Base-by-base conservation (phyloP, 768 basidiomycete genomes). In the Lanmaoa pseudosensibilis region DNA sequence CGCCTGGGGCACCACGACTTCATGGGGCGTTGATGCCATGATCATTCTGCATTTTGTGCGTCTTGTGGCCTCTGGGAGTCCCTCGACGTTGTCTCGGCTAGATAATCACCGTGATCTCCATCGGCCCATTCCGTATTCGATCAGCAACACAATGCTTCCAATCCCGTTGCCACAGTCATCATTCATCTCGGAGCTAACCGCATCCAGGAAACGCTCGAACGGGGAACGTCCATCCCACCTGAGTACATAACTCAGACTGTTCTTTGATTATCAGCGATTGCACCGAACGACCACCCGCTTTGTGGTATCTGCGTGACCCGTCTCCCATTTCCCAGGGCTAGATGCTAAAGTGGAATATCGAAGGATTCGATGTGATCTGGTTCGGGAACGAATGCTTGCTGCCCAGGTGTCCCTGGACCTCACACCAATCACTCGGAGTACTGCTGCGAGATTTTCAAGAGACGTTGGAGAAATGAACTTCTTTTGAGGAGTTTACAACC, bases 31-130 rank as follows among this genome's bases (percentile, higher is more conserved):
- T 23, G 43, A 55, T 46, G 51, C 41, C 52, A 57, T 44, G 48
- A 48, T 46, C 23, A 18, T 39, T 38, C 21, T 30, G 37, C 25
- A 19, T 21, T 21, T 30, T 23, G 57, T 45, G 52, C 30, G 41
- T 38, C 10, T n/a, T 27, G 34, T 11, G 27, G 18, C 44, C 34
- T 4, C 41, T 30, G 9, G 6, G 27, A 19, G 30, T 48, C 23
- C 11, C 44, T 44, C 30, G n/a, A 18, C 43, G 23, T 34, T 46
- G 40, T 39, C 36, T 46, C 52, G 27, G 27, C 43, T 23, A 46
- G 52, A 64, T 70, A 62, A 69, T 69, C 58, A 51, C 69, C 69
- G 68, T 43, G 55, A 62, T 64, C 55, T 53, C 67, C 64, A 49
- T 50, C 49, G 25, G 54, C 45, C 57, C 38, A 50, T 64, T 60